Evolutionary conservation across 2,329 filamentous ascomycete genomes (phyloP).

Genomic region (Gliomastix tumulicola): DNA sequence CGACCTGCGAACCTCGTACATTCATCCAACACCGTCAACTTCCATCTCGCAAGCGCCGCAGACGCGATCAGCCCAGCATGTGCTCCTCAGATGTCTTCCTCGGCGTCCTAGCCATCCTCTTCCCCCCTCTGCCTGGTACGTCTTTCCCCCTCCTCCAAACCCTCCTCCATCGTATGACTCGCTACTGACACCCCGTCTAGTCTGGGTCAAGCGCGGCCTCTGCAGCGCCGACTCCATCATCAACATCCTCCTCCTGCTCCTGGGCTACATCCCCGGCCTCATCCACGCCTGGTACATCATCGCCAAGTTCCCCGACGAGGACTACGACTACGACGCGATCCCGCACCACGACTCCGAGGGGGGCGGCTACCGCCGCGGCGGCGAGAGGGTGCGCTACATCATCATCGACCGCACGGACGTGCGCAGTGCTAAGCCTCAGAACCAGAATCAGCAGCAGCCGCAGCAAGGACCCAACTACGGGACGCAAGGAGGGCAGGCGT

Average conservation of each 20-base stretch:
- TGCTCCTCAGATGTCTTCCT: constrained; percentile 57
- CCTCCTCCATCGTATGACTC: background rate
- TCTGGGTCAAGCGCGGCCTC: constrained; percentile 94
- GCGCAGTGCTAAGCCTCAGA: no score
- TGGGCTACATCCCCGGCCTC: constrained; percentile 78
- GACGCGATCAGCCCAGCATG: constrained; percentile 30
- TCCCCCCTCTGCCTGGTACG: constrained; percentile 59
- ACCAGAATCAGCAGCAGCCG: no score
- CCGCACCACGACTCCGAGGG: constrained; percentile 50
- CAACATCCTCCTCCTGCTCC: constrained; percentile 82
- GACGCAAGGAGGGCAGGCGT: constrained; percentile 16
- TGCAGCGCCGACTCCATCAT: constrained; percentile 90
- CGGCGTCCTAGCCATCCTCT: constrained; percentile 55
- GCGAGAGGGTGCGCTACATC: constrained; percentile 7
- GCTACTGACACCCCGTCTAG: constrained; percentile 34
- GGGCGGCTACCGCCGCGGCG: no score
- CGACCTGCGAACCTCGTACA: no score
- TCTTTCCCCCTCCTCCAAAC: constrained; percentile 12
- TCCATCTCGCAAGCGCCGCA: background rate
- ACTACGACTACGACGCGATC: constrained; percentile 62
- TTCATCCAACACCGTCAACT: no score
- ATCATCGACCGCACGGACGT: background rate
- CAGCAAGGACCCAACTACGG: constrained; percentile 19
- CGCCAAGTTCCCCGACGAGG: constrained; percentile 72
- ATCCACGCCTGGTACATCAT: constrained; percentile 99